phyloP scores from a whole-genome alignment of 257 asterid genomes.

The Nyctanthes arbortristis region DNA sequence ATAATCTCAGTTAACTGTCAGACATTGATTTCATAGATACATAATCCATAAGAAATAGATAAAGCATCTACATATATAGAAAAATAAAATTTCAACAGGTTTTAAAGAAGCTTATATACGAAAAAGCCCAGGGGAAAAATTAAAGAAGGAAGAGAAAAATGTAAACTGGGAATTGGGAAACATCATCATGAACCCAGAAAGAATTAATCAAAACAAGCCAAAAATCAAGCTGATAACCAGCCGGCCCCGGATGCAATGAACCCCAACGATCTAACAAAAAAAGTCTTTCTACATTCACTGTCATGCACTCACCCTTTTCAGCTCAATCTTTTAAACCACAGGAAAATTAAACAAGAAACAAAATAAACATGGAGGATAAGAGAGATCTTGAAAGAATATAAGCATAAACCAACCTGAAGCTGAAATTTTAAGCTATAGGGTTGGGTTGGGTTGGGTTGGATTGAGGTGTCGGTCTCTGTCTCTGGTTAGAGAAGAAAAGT shows the following conservation, averaged over 20 bases:
- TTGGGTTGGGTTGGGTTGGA: slow-evolving; percentile 7
- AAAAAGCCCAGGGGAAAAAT: slow-evolving; percentile 18
- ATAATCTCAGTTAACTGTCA: slow-evolving; percentile 18
- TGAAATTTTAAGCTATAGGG: slow-evolving; percentile 8
- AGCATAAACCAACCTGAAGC: background rate
- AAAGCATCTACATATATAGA: too few species aligned
- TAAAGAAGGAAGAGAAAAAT: background rate
- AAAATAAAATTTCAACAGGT: slow-evolving; percentile 14
- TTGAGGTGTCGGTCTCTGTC: background rate
- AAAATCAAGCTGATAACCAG: slow-evolving; percentile 16
- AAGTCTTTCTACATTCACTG: background rate
- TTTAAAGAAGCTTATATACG: background rate
- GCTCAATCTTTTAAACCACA: slow-evolving; percentile 34
- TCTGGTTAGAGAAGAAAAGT: slow-evolving; percentile 49
- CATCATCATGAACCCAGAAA: slow-evolving; percentile 22
- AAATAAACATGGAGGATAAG: slow-evolving; percentile 5
- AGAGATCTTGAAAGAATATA: slow-evolving; percentile 11
- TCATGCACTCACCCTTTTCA: slow-evolving; percentile 29
- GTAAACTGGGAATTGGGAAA: slow-evolving; percentile 5
- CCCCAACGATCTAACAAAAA: slow-evolving; percentile 28
- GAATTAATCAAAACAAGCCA: slow-evolving; percentile 17
- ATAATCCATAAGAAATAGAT: slow-evolving; percentile 14
- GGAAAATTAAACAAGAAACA: background rate
- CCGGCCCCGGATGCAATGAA: slow-evolving; percentile 10
- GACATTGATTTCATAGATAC: slow-evolving; percentile 23